A percentile compares a stretch with the other conserved stretches of the same genome.
Evolutionary conservation across 306 rosid species (phyloP).

Genomic region (Ochetophila trinervis): DNA sequence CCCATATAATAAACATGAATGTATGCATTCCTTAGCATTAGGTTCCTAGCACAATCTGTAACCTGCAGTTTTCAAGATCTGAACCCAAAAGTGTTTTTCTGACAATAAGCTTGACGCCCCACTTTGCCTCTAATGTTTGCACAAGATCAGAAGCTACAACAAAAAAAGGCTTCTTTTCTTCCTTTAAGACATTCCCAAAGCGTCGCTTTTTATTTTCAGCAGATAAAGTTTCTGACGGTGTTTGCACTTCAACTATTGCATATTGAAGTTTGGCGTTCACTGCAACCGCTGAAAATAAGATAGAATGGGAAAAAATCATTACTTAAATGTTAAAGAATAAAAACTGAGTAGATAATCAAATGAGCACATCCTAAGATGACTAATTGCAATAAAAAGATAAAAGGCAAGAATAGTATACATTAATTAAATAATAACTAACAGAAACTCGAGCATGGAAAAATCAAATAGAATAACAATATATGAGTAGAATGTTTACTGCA

Average conservation of each 20-base stretch:
- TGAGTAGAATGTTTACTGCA: background rate
- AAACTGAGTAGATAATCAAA: background rate
- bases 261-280: constrained; percentile 89
- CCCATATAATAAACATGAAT: background rate
- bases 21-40: constrained; percentile 18
- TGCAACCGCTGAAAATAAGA: constrained; percentile 74
- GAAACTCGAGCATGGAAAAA: constrained; percentile 5
- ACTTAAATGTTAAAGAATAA: constrained; percentile 10
- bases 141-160: constrained; percentile 89
- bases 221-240: constrained; percentile 45
- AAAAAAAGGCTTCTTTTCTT: constrained; percentile 67
- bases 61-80: constrained; percentile 94
- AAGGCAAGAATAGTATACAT: background rate
- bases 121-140: constrained; percentile 79
- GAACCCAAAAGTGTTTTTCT: constrained; percentile 68
- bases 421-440: background rate
- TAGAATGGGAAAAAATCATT: constrained; percentile 7
- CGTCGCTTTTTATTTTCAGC: constrained; percentile 52
- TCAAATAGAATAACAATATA: background rate
- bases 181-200: constrained; percentile 68
- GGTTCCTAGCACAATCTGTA: constrained; percentile 13
- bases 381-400: background rate
- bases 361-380: background rate
- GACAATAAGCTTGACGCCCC: constrained; percentile 72
- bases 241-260: constrained; percentile 75